phyloP scores from a whole-genome alignment of 2,329 filamentous ascomycete genomes.

The Polychaeton citri region DNA sequence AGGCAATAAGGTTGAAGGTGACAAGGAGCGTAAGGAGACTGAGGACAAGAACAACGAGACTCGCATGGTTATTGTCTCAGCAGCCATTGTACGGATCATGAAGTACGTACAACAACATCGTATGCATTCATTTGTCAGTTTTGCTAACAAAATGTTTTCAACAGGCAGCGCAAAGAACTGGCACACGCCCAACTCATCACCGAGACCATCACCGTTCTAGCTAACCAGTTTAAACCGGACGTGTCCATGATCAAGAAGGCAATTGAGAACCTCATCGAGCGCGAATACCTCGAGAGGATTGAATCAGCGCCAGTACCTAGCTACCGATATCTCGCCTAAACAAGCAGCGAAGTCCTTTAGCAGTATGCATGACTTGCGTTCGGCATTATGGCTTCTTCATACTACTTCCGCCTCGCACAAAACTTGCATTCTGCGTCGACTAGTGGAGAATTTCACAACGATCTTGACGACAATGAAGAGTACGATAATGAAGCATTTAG shows the following conservation, averaged over 20 bases:
- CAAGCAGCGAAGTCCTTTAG: too few relatives aligned
- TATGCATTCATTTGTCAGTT: conserved; percentile 2
- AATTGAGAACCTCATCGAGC: conserved; percentile 63
- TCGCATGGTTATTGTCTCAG: conserved; percentile 58
- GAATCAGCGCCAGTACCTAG: conserved; percentile 49
- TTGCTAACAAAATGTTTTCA: conserved; percentile 16
- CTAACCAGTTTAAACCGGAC: conserved; percentile 59
- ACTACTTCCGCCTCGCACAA: too few relatives aligned
- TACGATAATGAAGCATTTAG: too few relatives aligned
- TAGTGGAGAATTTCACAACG: too few relatives aligned
- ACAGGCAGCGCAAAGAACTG: conserved; percentile 59
- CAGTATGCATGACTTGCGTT: too few relatives aligned
- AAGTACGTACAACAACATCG: conserved; percentile 46
- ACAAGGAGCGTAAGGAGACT: conserved; percentile 52
- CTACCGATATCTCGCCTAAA: conserved; percentile 59
- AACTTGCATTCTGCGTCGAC: too few relatives aligned
- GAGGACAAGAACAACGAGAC: conserved; percentile 65
- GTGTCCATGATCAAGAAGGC: conserved; percentile 66
- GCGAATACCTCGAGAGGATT: conserved; percentile 65
- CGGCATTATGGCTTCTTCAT: too few relatives aligned
- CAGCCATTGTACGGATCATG: conserved; percentile 70
- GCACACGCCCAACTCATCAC: conserved; percentile 55
- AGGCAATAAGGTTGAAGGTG: conserved; percentile 72
- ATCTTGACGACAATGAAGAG: too few relatives aligned
- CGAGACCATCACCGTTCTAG: conserved; percentile 59